These are phyloP conservation scores for Chaetomidium leptoderma DNA, from an alignment of 495 filamentous ascomycete species.

Conservation along the genomic window DNA sequence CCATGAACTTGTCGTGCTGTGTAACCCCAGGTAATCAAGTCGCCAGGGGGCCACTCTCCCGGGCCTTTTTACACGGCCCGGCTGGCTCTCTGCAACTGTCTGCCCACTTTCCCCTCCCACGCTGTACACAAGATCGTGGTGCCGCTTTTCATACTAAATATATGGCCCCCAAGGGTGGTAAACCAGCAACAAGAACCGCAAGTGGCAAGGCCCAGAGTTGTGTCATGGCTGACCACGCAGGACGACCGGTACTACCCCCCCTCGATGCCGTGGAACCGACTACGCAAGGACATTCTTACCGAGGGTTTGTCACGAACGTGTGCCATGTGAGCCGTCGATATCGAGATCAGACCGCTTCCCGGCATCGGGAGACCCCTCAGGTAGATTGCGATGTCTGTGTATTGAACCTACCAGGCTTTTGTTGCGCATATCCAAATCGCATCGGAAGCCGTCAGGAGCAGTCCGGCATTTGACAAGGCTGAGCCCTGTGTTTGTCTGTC, in stretches of 20 bases:
- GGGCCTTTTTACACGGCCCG: slow-evolving; percentile 6
- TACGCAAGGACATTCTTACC: neutral
- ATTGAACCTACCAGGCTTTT: neutral
- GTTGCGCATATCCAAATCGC: neutral
- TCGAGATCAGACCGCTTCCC: slow-evolving; percentile 7
- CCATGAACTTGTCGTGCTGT: neutral
- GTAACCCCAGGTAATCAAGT: neutral
- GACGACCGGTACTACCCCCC: neutral
- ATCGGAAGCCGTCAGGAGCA: neutral
- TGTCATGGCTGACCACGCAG: slow-evolving; percentile 8
- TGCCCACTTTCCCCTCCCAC: slow-evolving; percentile 2
- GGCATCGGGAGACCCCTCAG: neutral
- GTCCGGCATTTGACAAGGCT: neutral
- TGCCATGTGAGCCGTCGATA: neutral
- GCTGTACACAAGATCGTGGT: neutral
- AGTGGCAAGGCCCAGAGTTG: neutral
- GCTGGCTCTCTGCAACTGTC: slow-evolving; percentile 10
- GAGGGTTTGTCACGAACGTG: slow-evolving; percentile 1
- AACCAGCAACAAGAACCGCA: neutral
- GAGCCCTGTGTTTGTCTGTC: neutral
- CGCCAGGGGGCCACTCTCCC: neutral
- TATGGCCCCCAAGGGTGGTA: neutral
- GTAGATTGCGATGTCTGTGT: neutral
- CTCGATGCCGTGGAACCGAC: slow-evolving; percentile 8
- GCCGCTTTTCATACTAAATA: slow-evolving; percentile 1